phyloP scores from a whole-genome alignment of 768 basidiomycete genomes.

The Auricularia cornea region DNA sequence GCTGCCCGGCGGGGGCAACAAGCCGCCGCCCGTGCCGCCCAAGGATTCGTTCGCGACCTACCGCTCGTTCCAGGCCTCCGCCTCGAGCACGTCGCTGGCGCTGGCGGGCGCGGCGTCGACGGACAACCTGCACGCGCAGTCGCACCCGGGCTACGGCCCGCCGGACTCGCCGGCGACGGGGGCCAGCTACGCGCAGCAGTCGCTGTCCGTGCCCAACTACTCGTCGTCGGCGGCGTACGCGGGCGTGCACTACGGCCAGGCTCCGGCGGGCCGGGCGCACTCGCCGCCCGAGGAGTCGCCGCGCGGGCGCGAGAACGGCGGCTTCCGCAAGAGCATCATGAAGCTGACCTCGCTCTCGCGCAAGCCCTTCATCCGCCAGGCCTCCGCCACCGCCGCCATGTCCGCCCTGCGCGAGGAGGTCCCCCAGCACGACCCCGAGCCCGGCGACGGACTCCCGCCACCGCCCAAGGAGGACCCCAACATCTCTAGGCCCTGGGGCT shows the following conservation, averaged over 20 bases:
- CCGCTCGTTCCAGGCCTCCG: neutral
- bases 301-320: neutral
- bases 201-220: neutral
- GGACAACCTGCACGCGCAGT: neutral
- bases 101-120: neutral
- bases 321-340: constrained; percentile 16
- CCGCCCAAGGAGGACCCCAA: constrained; percentile 43
- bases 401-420: constrained; percentile 5
- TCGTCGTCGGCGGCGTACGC: neutral
- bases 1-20: neutral
- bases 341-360: constrained; percentile 28
- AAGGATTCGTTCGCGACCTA: neutral
- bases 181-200: neutral
- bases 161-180: neutral
- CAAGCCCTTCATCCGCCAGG: constrained; percentile 24
- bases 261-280: neutral
- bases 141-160: neutral
- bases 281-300: neutral
- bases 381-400: constrained; percentile 7
- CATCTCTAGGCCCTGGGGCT: constrained; percentile 67
- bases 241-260: neutral
- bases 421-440: neutral
- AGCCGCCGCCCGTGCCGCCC: neutral
- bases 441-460: neutral
- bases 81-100: neutral